Evolutionary conservation across 805 yeast species (phyloP).

Genomic region (Ogataea methylovora): DNA sequence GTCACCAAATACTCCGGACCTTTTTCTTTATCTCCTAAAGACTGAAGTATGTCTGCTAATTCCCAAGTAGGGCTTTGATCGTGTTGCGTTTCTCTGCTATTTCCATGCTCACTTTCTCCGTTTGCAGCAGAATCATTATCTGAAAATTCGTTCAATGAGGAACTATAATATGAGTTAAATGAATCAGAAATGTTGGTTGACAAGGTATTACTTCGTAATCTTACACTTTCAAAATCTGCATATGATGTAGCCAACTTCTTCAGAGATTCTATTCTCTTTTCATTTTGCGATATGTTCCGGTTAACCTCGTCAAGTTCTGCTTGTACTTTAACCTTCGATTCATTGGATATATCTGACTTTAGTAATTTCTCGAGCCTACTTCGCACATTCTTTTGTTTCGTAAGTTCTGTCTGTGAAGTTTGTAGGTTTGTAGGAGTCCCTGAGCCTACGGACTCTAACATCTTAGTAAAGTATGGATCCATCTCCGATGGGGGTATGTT

Average conservation of each 20-base stretch:
- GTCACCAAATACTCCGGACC: constrained; percentile 44
- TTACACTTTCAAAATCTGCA: constrained; percentile 16
- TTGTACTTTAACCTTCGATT: too few relatives aligned
- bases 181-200: constrained; percentile 12
- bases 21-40: constrained; percentile 43
- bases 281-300: constrained; percentile 1
- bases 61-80: constrained; percentile 49
- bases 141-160: constrained; percentile 8
- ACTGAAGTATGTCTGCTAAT: constrained; percentile 53
- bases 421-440: too few relatives aligned
- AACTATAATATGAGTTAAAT: constrained; percentile 7
- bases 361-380: too few relatives aligned
- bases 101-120: neutral
- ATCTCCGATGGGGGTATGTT: too few relatives aligned
- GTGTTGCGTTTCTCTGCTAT: neutral
- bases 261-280: constrained; percentile 8
- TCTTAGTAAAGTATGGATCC: too few relatives aligned
- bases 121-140: constrained; percentile 3
- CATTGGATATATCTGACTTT: too few relatives aligned
- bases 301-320: neutral
- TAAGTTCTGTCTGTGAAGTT: too few relatives aligned
- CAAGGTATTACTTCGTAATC: constrained; percentile 17
- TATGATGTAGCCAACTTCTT: constrained; percentile 10
- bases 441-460: too few relatives aligned
- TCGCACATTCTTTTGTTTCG: too few relatives aligned